Percentiles rank a stretch among this genome's conserved stretches.
phyloP scores from a whole-genome alignment of 2,329 filamentous ascomycete genomes.

The Exophiala spinifera region DNA sequence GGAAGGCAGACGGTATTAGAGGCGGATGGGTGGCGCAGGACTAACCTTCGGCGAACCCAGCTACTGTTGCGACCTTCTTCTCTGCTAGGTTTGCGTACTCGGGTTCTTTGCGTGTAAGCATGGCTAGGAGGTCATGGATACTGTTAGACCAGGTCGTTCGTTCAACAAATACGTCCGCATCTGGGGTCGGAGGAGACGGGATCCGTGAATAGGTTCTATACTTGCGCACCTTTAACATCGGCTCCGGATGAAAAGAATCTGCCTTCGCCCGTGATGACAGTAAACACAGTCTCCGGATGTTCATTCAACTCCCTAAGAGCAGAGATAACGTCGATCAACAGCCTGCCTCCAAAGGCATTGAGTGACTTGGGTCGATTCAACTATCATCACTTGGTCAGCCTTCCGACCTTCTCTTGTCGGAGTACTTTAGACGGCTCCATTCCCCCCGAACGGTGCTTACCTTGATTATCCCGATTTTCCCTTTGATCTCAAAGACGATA shows the following conservation, averaged over 20 bases:
- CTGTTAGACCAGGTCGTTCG: too few relatives aligned
- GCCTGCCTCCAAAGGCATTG: slow-evolving; percentile 48
- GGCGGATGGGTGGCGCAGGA: not conserved
- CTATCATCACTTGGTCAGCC: slow-evolving; percentile 24
- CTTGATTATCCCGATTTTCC: slow-evolving; percentile 47
- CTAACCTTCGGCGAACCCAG: not conserved
- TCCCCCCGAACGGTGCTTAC: slow-evolving; percentile 31
- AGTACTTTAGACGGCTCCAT: too few relatives aligned
- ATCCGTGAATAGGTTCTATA: too few relatives aligned
- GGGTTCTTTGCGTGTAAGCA: not conserved
- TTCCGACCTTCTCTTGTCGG: not conserved
- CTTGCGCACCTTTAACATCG: slow-evolving; percentile 41
- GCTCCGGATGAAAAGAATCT: slow-evolving; percentile 52
- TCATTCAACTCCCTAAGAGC: slow-evolving; percentile 46
- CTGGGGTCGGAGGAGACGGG: too few relatives aligned
- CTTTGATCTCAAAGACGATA: slow-evolving; percentile 44
- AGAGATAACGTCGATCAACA: slow-evolving; percentile 43
- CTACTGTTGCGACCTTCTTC: slow-evolving; percentile 21
- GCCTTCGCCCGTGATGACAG: slow-evolving; percentile 50
- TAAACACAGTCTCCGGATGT: slow-evolving; percentile 50
- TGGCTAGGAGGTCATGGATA: not conserved
- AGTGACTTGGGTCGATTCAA: slow-evolving; percentile 50
- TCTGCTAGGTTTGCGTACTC: slow-evolving; percentile 11
- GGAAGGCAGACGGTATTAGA: not conserved
- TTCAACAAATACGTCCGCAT: too few relatives aligned